Percentiles rank a stretch among this genome's conserved stretches.
Evolutionary conservation across 495 filamentous ascomycete genomes (phyloP).

Genomic region (Xylaria scruposa): DNA sequence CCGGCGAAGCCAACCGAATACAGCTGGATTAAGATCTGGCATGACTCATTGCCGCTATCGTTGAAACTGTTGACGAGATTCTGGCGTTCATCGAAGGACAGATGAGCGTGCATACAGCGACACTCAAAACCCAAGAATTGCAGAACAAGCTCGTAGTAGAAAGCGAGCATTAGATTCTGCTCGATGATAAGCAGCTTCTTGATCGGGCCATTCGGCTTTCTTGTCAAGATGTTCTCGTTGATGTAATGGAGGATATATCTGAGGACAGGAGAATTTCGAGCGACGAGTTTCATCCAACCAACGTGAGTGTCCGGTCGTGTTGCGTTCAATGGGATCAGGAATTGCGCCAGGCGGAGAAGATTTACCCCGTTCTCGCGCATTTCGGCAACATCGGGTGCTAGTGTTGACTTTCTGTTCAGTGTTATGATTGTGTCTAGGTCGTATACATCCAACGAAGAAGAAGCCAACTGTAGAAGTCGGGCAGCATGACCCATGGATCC

Average conservation of each 20-base stretch:
- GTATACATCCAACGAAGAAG: slow-evolving; percentile 35
- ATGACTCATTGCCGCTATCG: slow-evolving; percentile 25
- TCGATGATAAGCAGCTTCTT: slow-evolving; percentile 40
- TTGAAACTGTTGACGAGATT: slow-evolving; percentile 36
- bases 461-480: slow-evolving; percentile 31
- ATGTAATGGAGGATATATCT: slow-evolving; percentile 36
- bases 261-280: slow-evolving; percentile 34
- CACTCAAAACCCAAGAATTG: slow-evolving; percentile 39
- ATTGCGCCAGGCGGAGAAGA: slow-evolving; percentile 27
- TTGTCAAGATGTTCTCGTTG: slow-evolving; percentile 30
- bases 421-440: slow-evolving; percentile 27
- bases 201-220: slow-evolving; percentile 25
- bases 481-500: background rate
- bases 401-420: slow-evolving; percentile 23
- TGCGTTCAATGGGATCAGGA: slow-evolving; percentile 16
- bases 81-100: slow-evolving; percentile 30
- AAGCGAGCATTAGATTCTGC: slow-evolving; percentile 34
- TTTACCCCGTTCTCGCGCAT: slow-evolving; percentile 33
- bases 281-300: slow-evolving; percentile 32
- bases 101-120: slow-evolving; percentile 31
- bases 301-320: slow-evolving; percentile 21
- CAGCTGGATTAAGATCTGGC: slow-evolving; percentile 39
- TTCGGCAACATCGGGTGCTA: slow-evolving; percentile 12
- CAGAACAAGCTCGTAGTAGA: slow-evolving; percentile 38
- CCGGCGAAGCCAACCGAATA: slow-evolving; percentile 40